Base-by-base conservation (phyloP, 306 rosid species). In the Hippophae tibetana region DNA sequence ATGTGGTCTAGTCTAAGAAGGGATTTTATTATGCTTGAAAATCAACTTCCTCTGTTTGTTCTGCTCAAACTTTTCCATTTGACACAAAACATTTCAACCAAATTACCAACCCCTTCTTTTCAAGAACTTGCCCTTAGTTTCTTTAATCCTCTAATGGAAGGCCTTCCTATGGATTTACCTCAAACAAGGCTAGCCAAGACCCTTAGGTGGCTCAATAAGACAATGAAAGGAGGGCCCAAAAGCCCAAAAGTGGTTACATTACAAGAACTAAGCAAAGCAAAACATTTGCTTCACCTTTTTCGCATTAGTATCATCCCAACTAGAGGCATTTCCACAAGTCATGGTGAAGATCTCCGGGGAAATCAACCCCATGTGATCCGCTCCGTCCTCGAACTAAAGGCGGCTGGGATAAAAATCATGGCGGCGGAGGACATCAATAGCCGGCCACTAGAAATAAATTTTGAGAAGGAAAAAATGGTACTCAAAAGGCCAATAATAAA, bases 11-110 rank as follows among this genome's bases (percentile, higher is more conserved):
- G 12, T 13, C 60, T 77, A 25, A 66, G 78, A 1, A 56, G 65
- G 0, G 82, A 77, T 31, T 31, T 77, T 43, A 71, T 81, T 13
- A 77, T 70, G 80, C 76, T 81, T 8, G 81, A 81, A 69, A 81
- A 81, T 47, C 83, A 81, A 61, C 56, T 81, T 54, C 81, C 83
- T 0, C 13, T 77, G 42, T 74, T 68, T 68, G 76, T 77, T 55
- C 12, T 81, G 18, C 42, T 1, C 40, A n/a, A 65, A 42, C 5
- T 81, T 10, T 81, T 74, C n/a, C 47, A 59, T n/a, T 46, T 68
- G 6, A 64, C 81, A 56, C n/a, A 50, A 11, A 43, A 10, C 5
- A 6, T 13, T 31, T 12, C 13, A 3, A 26, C 49, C 13, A 13
- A 18, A 14, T 2, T 7, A 0, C 31, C 5, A 25, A 43, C 43